phyloP scores from a whole-genome alignment of 2,329 filamentous ascomycete genomes.

The Penicillium corylophilum region DNA sequence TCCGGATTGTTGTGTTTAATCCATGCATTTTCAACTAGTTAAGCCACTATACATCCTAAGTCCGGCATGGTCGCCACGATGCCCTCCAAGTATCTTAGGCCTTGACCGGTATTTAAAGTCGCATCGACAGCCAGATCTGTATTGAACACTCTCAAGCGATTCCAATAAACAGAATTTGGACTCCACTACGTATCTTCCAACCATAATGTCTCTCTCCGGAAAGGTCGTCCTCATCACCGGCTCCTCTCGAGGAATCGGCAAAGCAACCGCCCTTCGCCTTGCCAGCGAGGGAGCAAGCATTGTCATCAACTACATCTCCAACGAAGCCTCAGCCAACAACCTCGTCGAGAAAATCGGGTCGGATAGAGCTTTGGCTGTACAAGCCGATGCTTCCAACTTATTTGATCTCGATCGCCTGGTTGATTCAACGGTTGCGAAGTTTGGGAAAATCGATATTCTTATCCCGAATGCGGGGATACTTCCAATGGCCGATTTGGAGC shows the following conservation, averaged over 20 bases:
- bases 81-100: too few relatives aligned
- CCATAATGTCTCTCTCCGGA: constrained; percentile 25
- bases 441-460: constrained; percentile 59
- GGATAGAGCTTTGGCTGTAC: constrained; percentile 53
- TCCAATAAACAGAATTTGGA: too few relatives aligned
- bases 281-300: constrained; percentile 45
- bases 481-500: constrained; percentile 51
- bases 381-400: constrained; percentile 55
- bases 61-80: too few relatives aligned
- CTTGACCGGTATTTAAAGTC: too few relatives aligned
- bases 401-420: constrained; percentile 52
- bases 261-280: constrained; percentile 39
- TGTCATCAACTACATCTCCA: constrained; percentile 58
- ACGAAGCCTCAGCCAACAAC: constrained; percentile 54
- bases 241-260: constrained; percentile 43
- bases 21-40: not conserved
- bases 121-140: too few relatives aligned
- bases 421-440: constrained; percentile 48
- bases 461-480: constrained; percentile 58
- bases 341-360: constrained; percentile 50
- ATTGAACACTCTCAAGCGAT: too few relatives aligned
- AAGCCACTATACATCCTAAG: not conserved
- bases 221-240: constrained; percentile 43
- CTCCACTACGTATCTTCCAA: not conserved
- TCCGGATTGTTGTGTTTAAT: not conserved